phyloP scores from a whole-genome alignment of 495 filamentous ascomycete genomes.

The Penicillium ucsense region DNA sequence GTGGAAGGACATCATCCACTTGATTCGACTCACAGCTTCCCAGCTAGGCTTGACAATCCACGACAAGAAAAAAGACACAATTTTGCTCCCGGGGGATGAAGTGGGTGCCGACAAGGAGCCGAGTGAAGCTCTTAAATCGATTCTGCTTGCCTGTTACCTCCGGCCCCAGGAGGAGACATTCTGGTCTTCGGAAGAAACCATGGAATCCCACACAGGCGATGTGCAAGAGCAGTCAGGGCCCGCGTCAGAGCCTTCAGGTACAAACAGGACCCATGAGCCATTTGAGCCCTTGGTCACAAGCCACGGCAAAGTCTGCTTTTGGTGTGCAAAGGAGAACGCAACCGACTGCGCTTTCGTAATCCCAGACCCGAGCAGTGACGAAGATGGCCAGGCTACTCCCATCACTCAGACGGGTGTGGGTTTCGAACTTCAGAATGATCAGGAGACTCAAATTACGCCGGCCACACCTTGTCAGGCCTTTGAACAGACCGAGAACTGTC shows the following conservation, averaged over 20 bases:
- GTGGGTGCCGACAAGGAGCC: neutral
- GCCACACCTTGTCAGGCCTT: too few relatives aligned
- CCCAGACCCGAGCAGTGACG: too few relatives aligned
- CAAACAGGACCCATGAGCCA: neutral
- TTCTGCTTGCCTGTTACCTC: neutral
- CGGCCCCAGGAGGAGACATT: neutral
- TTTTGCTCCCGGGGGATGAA: neutral
- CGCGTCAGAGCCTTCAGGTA: too few relatives aligned
- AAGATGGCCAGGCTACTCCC: neutral
- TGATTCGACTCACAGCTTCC: constrained; percentile 11
- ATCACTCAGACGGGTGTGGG: too few relatives aligned
- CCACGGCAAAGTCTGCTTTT: constrained; percentile 15
- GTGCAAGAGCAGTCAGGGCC: too few relatives aligned
- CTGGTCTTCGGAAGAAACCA: too few relatives aligned
- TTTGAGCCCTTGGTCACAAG: constrained; percentile 1
- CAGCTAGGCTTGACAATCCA: constrained; percentile 3
- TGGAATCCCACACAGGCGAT: neutral
- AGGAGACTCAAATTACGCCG: too few relatives aligned
- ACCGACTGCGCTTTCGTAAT: neutral
- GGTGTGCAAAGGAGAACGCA: constrained; percentile 6
- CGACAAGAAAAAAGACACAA: constrained; percentile 2
- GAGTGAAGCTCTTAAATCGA: neutral
- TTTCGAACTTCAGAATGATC: too few relatives aligned
- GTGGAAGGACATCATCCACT: constrained; percentile 11
- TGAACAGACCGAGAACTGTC: too few relatives aligned